Evolutionary conservation across 2,329 filamentous ascomycete species (phyloP), one percentile per base, ranked within the genome.

Genomic region (Trichophyton mentagrophytes): DNA sequence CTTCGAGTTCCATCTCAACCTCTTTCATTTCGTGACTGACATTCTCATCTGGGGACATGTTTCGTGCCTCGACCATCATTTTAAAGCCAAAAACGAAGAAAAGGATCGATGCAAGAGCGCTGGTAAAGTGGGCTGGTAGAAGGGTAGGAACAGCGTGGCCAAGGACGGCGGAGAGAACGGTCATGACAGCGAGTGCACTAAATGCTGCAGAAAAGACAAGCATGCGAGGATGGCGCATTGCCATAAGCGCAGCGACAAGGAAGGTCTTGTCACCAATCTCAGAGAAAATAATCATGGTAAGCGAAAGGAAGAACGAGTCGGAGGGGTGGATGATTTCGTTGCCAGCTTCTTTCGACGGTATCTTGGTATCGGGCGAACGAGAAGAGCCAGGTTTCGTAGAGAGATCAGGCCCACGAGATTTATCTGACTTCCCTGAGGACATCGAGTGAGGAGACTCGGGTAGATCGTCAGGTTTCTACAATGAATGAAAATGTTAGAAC

Each of bases 221-320:
- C 65, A 96, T 78, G 59, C 93, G 87, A 64, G 93, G 88, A 69
- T 99, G 92, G 72, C 96, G 93, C 93, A 99, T 99, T 11, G 93
- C 93, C 93, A 99, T 99, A 17, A 99, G 83, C 6, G 91, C 92
- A 5, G 93, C 93, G 22, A 99, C 90, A 49, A 99, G 81, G 78
- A 99, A 99, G 0, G 93, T 99, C 78, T 99, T 99, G 82, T 99
- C 93, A 65, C 93, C 93, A 68, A 99, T 85, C 73, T 99, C 93
- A 55, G 92, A 96, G 68, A 97, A 87, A 64, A 97, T 79, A 68
- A 99, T 99, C 93, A 97, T 99, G 61, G 91, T 92, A 63, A 96
- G 85, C 15, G 93, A 95, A 36, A 97, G 85, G 11, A 95, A 70
- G 69, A 93, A 95, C 3, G 93, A 97, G 73, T 99, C 92, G 68